Base-by-base conservation (phyloP, 73 alveolate species). In the Paramecium caudatum region DNA sequence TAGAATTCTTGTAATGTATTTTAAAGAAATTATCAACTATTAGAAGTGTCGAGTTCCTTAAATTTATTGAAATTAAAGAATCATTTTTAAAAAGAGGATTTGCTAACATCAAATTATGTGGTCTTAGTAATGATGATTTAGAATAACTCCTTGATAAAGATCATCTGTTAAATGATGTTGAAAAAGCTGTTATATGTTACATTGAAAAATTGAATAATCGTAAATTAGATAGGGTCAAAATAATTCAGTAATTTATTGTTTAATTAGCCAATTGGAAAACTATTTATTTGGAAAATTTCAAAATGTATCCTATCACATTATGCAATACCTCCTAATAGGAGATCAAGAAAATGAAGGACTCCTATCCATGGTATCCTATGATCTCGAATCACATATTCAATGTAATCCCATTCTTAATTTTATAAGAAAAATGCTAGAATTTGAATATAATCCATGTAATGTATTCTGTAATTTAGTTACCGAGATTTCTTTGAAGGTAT, bases 391-490 rank as follows among this genome's bases (percentile, higher is more conserved):
- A 3, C 83, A 65, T 65, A 65, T 65, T 7, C 17, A 36, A 30
- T 65, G 83, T 12, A 65, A 33, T 65, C 34, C 48, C 9, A 17
- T 30, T 16, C 49, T 65, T 36, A 17, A 36, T 30, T 65, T 65
- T 15, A 25, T 65, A 33, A 65, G 83, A 25, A 74, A 74, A 74
- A 10, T 74, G 47, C 7, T 74, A 13, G 88, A 74, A 74, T 74
- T 74, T 13, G 88, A 74, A 5, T 74, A 74, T n/a, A 74, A 74
- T 41, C 88, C 88, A 74, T 74, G 65, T 74, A 37, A 41, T 74
- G 9, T 3, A 34, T 25, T 68, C 34, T 33, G n/a, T 68, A 34
- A 12, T 34, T 15, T 32, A 68, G 84, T 68, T 34, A 49, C 84
- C n/a, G 88, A 74, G 32, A 27, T 45, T 13, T 9, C 88, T 3